Base-by-base conservation (phyloP, 176 grass and related monocot genomes). In the Aegilops sharonensis region DNA sequence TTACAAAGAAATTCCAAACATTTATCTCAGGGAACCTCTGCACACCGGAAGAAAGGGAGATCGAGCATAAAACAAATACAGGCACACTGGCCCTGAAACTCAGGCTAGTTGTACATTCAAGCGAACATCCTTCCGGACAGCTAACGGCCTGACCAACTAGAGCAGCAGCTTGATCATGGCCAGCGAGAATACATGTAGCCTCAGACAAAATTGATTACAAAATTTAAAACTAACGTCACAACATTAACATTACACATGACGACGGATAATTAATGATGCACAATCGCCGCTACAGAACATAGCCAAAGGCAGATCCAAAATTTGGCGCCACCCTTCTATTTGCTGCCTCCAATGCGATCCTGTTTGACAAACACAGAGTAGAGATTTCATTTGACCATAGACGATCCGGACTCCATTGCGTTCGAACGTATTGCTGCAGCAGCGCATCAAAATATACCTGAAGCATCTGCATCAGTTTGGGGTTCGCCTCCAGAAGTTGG, bases 381-480 rank as follows among this genome's bases (percentile, higher is more conserved):
- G 15, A 45, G 56, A 40, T 62, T 65, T 78, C 15, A 43, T 35
- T 45, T 18, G 29, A 75, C 20, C 63, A 77, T 31, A 8, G 47
- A 30, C 37, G 72, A 78, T 10, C 11, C 9, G 72, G 25, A n/a
- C 52, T 21, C 60, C 70, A 29, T 6, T 45, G 3, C 5, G n/a
- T 13, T 24, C 0, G 1, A 76, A 48, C 71, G 17, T 37, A 42
- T 4, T 64, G 21, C 21, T 69, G 24, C 21, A 52, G 72, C 13
- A 50, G 24, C 8, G 43, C 45, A 2, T 32, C 61, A 18, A 90
- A 71, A 71, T 84, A 20, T 89, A 98, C 95, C 95, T 98, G 95
- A 78, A 98, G 95, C 95, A 98, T 98, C 83, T 98, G 90, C 96
- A 98, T 98, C 77, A 98, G 87, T 85, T 95, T 98, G 29, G 96